Evolutionary conservation across 2,329 filamentous ascomycete species (phyloP).

Genomic region (Lachnellula occidentalis): DNA sequence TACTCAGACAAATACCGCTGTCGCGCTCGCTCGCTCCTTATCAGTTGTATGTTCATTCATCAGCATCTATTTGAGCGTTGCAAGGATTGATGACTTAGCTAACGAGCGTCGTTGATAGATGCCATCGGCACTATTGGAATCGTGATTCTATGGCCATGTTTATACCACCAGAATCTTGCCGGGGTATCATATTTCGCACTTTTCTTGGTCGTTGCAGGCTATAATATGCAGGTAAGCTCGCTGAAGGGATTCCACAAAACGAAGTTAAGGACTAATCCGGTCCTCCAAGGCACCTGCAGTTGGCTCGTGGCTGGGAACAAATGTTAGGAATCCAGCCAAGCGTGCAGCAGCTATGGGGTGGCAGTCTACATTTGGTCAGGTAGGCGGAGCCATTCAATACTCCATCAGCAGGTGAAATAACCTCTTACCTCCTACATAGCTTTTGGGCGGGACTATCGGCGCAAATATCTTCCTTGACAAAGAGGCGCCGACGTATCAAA

Average conservation of each 20-base stretch:
- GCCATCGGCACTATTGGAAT: conserved; percentile 3
- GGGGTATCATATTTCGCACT: conserved; percentile 72
- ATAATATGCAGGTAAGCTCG: conserved; percentile 74
- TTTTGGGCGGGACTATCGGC: conserved; percentile 8
- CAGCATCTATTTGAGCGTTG: neutral
- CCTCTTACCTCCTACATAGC: neutral
- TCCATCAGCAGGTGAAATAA: neutral
- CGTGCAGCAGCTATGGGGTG: conserved; percentile 27
- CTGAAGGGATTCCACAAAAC: conserved; percentile 32
- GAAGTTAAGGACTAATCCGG: conserved; percentile 51
- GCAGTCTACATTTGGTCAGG: conserved; percentile 28
- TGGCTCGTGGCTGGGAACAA: conserved; percentile 48
- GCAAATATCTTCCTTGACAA: conserved; percentile 8
- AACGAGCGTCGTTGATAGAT: neutral
- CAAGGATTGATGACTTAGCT: neutral
- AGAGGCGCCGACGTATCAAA: conserved; percentile 36
- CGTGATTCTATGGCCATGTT: conserved; percentile 6
- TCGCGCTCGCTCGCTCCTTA: conserved; percentile 7
- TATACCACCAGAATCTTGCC: conserved; percentile 29
- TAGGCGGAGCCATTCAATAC: conserved; percentile 23
- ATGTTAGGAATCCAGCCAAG: conserved; percentile 22
- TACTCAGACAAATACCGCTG: conserved; percentile 8
- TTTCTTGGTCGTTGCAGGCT: conserved; percentile 77
- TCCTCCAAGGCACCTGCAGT: conserved; percentile 7
- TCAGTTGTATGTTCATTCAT: conserved; percentile 1